Evolutionary conservation across 176 grass and related monocot species (phyloP).

Genomic region (Saccharum spontaneum): DNA sequence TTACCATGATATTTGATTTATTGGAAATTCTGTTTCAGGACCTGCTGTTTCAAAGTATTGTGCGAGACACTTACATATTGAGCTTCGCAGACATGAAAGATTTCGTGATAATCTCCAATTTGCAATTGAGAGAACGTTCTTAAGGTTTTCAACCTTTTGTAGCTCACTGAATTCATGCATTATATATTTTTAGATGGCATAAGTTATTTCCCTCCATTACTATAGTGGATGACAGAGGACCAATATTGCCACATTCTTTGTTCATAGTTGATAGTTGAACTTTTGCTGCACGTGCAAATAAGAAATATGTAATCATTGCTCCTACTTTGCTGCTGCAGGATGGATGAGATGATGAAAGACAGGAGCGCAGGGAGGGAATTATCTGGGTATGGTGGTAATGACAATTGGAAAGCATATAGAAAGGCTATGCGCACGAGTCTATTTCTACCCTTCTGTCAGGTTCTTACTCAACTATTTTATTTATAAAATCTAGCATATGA

Average conservation of each 20-base stretch:
- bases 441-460: constrained; percentile 4
- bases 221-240: background rate
- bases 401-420: background rate
- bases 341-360: constrained; percentile 37
- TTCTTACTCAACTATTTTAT: constrained; percentile 31
- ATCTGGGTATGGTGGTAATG: background rate
- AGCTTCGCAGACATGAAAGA: background rate
- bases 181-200: background rate
- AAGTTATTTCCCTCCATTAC: background rate
- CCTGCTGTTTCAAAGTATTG: constrained; percentile 41
- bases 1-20: background rate
- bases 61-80: constrained; percentile 33
- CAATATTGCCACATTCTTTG: background rate
- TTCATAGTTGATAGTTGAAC: constrained; percentile 12
- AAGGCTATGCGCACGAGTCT: background rate
- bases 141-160: constrained; percentile 28
- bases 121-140: constrained; percentile 23
- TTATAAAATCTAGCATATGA: background rate
- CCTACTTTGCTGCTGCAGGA: constrained; percentile 33
- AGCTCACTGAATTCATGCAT: background rate
- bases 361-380: constrained; percentile 27
- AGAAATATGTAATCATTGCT: background rate
- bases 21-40: constrained; percentile 30
- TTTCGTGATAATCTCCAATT: background rate
- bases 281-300: background rate